phyloP scores from a whole-genome alignment of 1,284 basidiomycete species.

The Agaricales sp. region DNA sequence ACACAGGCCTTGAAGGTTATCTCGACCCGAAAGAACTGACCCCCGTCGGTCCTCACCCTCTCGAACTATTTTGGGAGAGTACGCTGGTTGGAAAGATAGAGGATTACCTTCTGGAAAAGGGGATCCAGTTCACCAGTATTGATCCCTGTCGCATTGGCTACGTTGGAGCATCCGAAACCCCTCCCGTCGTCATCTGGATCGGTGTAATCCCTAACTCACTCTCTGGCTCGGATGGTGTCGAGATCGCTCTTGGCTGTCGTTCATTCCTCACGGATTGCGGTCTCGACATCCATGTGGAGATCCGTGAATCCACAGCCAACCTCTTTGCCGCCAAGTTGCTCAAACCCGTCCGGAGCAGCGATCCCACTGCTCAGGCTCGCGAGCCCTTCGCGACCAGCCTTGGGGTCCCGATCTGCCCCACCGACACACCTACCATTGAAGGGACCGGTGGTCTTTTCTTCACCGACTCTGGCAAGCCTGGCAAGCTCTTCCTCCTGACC shows the following conservation, averaged over 20 bases:
- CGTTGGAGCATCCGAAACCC: background rate
- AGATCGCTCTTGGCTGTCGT: background rate
- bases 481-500: constrained; percentile 14
- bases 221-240: background rate
- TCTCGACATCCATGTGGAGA: background rate
- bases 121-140: background rate
- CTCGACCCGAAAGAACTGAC: background rate
- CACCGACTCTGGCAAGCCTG: constrained; percentile 11
- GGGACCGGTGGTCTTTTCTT: background rate
- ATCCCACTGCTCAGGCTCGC: background rate
- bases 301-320: background rate
- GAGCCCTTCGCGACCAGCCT: background rate
- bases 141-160: background rate
- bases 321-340: background rate
- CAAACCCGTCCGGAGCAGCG: background rate
- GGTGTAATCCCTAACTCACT: background rate
- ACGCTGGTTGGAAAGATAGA: background rate
- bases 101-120: background rate
- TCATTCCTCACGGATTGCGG: background rate
- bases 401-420: background rate
- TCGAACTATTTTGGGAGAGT: background rate
- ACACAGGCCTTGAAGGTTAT: background rate
- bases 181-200: constrained; percentile 1
- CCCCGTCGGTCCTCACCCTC: background rate
- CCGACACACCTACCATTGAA: background rate